Evolutionary conservation across 2,329 filamentous ascomycete species (phyloP).

Genomic region (Trichoderma simmonsii): DNA sequence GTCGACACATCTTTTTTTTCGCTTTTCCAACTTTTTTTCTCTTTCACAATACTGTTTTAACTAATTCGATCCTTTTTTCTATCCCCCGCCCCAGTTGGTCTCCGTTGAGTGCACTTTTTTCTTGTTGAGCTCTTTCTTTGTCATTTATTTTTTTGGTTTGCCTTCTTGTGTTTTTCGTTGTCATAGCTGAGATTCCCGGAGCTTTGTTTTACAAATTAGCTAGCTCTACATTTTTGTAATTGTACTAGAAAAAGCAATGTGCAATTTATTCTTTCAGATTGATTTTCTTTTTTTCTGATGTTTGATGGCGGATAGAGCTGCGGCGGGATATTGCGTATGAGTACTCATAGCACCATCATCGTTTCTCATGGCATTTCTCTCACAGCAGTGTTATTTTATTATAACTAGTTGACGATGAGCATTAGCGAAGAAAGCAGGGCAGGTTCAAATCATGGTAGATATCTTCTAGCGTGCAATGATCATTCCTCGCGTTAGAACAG

Average conservation of each 20-base stretch:
- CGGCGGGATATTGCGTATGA: neutral
- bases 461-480: neutral
- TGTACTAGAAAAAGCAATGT: neutral
- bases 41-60: neutral
- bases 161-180: neutral
- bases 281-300: neutral
- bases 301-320: neutral
- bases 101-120: neutral
- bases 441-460: neutral
- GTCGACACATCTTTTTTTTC: neutral
- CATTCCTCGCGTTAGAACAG: neutral
- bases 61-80: conserved; percentile 7
- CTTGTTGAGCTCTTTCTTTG: neutral
- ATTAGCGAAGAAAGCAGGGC: neutral
- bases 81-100: neutral
- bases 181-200: conserved; percentile 12
- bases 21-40: neutral
- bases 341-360: neutral
- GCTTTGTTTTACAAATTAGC: neutral
- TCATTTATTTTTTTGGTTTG: neutral
- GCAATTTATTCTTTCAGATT: neutral
- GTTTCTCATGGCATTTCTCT: neutral
- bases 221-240: conserved; percentile 1
- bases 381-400: neutral
- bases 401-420: neutral